Evolutionary conservation across 2,329 filamentous ascomycete species (phyloP).

Genomic region (Biscogniauxia marginata): DNA sequence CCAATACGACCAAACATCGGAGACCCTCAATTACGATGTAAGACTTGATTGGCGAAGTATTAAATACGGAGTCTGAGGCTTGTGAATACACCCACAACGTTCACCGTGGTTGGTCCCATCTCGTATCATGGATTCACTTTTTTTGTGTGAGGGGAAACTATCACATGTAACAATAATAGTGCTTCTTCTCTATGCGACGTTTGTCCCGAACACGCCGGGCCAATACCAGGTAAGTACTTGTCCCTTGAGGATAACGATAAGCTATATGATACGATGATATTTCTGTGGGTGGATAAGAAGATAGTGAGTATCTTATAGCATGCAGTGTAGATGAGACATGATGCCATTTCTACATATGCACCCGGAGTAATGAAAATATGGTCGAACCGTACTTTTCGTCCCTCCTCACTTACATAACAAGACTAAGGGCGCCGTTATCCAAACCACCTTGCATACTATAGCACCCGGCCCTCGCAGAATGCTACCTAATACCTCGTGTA

Average conservation of each 20-base stretch:
- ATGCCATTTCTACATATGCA: too few species aligned
- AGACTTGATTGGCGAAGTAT: not conserved
- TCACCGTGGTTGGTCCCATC: not conserved
- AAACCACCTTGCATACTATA: too few species aligned
- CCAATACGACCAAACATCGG: not conserved
- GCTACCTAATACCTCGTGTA: too few species aligned
- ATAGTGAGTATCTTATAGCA: too few species aligned
- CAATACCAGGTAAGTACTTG: not conserved
- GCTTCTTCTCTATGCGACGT: not conserved
- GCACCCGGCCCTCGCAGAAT: too few species aligned
- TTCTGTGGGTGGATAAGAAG: not conserved
- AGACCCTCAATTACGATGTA: not conserved
- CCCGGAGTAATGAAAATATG: too few species aligned
- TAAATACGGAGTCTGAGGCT: not conserved
- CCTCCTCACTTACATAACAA: too few species aligned
- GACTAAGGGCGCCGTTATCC: too few species aligned
- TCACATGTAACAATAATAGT: not conserved
- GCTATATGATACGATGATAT: not conserved
- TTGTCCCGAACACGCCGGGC: not conserved
- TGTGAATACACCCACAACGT: not conserved
- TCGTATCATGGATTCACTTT: not conserved
- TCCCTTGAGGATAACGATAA: not conserved
- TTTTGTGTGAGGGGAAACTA: not conserved
- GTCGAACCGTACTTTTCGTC: too few species aligned
- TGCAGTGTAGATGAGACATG: too few species aligned